Conservation (phyloP, 2,329 filamentous ascomycete genomes). For the Colletotrichum sp. region DNA sequence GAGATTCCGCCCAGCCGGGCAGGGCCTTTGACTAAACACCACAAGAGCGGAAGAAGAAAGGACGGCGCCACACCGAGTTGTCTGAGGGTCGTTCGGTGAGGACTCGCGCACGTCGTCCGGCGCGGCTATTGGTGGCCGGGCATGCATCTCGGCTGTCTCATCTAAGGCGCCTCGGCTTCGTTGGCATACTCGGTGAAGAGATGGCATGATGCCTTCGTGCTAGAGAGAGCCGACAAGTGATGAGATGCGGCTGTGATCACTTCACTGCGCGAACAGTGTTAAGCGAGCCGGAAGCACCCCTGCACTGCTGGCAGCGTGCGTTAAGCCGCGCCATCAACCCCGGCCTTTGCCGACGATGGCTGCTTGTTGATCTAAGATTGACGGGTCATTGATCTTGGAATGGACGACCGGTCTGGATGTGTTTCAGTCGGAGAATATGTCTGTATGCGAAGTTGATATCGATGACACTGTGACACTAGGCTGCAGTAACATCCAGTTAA, state of each 20-base stretch:
- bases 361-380: background rate
- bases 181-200: background rate
- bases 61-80: conserved; percentile 2
- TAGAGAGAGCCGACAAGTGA: background rate
- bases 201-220: background rate
- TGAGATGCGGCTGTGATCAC: background rate
- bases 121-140: background rate
- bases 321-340: background rate
- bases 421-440: background rate
- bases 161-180: background rate
- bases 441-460: background rate
- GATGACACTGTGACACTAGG: background rate
- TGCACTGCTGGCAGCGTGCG: background rate
- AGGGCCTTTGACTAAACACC: background rate
- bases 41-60: background rate
- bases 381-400: background rate
- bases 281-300: background rate
- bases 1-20: background rate
- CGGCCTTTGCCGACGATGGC: background rate
- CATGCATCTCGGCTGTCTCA: background rate
- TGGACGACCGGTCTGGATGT: background rate
- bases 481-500: background rate
- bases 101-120: background rate
- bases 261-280: background rate
- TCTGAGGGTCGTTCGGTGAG: conserved; percentile 1